Conservation (phyloP, 2,329 filamentous ascomycete species). For the Cladophialophora bantiana region DNA sequence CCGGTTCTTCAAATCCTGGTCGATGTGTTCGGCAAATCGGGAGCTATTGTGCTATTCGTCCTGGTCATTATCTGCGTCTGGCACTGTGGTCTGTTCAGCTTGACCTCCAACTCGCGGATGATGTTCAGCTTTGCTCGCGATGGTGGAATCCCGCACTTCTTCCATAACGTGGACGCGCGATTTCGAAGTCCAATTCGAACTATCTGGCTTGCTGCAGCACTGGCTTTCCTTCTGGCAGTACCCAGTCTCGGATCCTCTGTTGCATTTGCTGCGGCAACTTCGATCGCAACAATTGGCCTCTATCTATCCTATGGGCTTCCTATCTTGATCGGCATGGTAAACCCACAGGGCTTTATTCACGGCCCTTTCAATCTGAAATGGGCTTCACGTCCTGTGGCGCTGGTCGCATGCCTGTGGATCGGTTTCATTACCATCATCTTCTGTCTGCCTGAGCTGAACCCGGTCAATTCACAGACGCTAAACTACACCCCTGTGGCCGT, state of each 20-base stretch:
- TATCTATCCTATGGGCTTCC: conserved; percentile 67
- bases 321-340: conserved; percentile 62
- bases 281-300: conserved; percentile 65
- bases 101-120: conserved; percentile 70
- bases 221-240: conserved; percentile 63
- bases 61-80: conserved; percentile 67
- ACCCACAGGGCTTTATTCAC: conserved; percentile 60
- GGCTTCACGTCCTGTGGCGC: conserved; percentile 57
- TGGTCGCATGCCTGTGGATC: conserved; percentile 61
- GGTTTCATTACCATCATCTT: conserved; percentile 64
- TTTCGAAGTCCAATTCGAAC: conserved; percentile 58
- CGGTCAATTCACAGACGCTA: conserved; percentile 62
- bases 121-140: conserved; percentile 74
- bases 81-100: conserved; percentile 66
- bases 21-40: conserved; percentile 63
- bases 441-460: conserved; percentile 63
- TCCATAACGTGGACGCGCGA: conserved; percentile 60
- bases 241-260: conserved; percentile 63
- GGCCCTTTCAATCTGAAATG: conserved; percentile 63
- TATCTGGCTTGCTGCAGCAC: conserved; percentile 62
- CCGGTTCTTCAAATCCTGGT: conserved; percentile 66
- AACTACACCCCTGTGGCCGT: conserved; percentile 68
- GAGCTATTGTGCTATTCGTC: conserved; percentile 62
- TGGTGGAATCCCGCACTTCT: conserved; percentile 65
- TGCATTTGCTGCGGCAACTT: conserved; percentile 65